Conservation (phyloP, 2,329 filamentous ascomycete species). For the Aureobasidium pullulans region DNA sequence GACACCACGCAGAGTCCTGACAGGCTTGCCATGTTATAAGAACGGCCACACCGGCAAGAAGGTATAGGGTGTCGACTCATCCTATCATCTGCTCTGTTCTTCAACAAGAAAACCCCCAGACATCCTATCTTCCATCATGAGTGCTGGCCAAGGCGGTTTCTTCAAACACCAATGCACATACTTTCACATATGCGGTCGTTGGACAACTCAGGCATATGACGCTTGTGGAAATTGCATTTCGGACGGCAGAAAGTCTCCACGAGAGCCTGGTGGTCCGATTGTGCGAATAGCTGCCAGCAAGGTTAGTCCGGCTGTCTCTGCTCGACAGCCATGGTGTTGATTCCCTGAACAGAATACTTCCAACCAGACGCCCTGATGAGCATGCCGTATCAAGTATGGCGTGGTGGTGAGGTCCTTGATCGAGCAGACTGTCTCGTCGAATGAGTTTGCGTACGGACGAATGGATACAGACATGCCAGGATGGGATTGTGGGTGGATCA, state of each 20-base stretch:
- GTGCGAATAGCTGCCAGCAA: background rate
- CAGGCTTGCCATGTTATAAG: background rate
- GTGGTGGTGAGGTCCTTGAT: too few relatives aligned
- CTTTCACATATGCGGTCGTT: background rate
- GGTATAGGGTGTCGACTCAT: background rate
- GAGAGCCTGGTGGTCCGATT: background rate
- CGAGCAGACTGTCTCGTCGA: too few relatives aligned
- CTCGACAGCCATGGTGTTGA: background rate
- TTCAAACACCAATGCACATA: conserved; percentile 4
- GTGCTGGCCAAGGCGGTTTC: background rate
- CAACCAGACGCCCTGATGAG: background rate
- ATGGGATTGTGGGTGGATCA: background rate
- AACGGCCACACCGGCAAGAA: background rate
- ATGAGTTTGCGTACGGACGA: too few relatives aligned
- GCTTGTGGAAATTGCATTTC: conserved; percentile 20
- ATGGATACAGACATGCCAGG: background rate
- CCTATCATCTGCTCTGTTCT: background rate
- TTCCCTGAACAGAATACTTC: background rate
- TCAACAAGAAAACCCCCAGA: background rate
- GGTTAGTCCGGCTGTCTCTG: background rate
- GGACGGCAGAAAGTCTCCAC: background rate
- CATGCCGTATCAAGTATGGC: background rate
- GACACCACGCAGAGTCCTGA: background rate
- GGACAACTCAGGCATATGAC: conserved; percentile 9
- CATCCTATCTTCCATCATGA: background rate